Base-by-base conservation (phyloP, 208 protist species). In the Crithidia sp. region DNA sequence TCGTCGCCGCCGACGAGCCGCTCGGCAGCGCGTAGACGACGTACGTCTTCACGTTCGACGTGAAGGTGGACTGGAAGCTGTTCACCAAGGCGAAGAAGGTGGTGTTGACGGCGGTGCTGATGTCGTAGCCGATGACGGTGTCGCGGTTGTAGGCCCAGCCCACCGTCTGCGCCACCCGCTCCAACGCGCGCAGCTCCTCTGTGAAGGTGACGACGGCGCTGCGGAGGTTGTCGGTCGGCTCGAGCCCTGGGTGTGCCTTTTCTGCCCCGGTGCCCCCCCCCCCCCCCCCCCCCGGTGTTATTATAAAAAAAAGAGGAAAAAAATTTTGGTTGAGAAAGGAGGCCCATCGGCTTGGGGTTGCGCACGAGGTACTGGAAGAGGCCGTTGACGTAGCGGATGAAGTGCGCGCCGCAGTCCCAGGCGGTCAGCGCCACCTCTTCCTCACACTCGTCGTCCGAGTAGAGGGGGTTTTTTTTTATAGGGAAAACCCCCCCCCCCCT, bases 361-460 rank as follows among this genome's bases (percentile, higher is more conserved):
- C 81, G 76, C 67, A 84, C 75, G 50, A 89, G 71, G 61, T 84
- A 89, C 68, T 82, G 71, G 67, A 86, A 84, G 69, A 85, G 55
- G 17, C 69, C 77, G 49, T 82, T 81, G 58, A 89, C 28, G 75
- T 89, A 89, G 57, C 70, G 78, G 39, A 89, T 81, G 47, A 89
- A 85, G 44, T 64, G 73, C 16, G 67, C 79, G 9, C 84, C 84
- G 62, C 74, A 86, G 70, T 89, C 81, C 45, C 70, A 74, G 19
- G 69, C 50, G 19, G 45, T 80, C 43, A 85, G 44, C 56, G 62
- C 56, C 19, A 84, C 73, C 49, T 85, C 82, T 19, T 63, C 78
- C 12, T 80, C 67, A 50, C 82, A 87, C 70, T 84, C 83, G 59
- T 84, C 80, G 71, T 88, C 86, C 5, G 63, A 75, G 76, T 86